Base-by-base conservation (phyloP, 148 eudicot genomes). In the Heliosperma pusillum region DNA sequence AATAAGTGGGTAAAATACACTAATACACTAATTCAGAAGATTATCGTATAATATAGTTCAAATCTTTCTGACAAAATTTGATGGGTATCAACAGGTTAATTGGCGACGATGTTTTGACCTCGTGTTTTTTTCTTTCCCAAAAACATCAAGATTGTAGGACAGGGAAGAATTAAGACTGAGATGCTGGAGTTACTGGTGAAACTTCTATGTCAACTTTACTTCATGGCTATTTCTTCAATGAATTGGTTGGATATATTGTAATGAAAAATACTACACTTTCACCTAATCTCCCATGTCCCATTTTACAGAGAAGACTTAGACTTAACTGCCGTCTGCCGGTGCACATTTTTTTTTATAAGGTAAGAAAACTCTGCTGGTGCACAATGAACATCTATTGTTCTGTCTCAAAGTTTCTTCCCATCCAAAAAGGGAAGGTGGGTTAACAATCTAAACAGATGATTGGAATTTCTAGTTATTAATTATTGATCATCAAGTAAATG, bases 401-500 rank as follows among this genome's bases (percentile, higher is more conserved):
- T 22, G 64, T 22, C 64, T 66, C 50, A 66, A 27, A 64, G 13
- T 7, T 36, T 10, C 25, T 66, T 33, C 1, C 2, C 12, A 17
- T 21, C 24, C 66, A 24, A 33, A 63, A 66, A 33, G 45, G 69
- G 47, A 33, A 17, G 47, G 25, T 19, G 11, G 25, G 20, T 66
- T 36, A 66, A 33, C 69, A 66, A 66, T 36, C 15, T 19, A 36
- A 65, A 65, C 69, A 66, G 7, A 66, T 33, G 50, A n/a, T 21
- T 11, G 24, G 64, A 59, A 59, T 7, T 21, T 19, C 10, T 19
- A 57, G 21, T 20, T 20, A 17, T n/a, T 3, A 27, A 29, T 13
- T 17, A 33, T 21, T 16, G 4, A 40, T 8, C 10, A 16, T 50
- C 8, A 33, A 30, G 50, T 36, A 25, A 33, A 8, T 36, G 64